These are phyloP conservation scores for Vigna reflexopilosa DNA, from an alignment of 306 rosid genomes.

Conservation along the genomic window DNA sequence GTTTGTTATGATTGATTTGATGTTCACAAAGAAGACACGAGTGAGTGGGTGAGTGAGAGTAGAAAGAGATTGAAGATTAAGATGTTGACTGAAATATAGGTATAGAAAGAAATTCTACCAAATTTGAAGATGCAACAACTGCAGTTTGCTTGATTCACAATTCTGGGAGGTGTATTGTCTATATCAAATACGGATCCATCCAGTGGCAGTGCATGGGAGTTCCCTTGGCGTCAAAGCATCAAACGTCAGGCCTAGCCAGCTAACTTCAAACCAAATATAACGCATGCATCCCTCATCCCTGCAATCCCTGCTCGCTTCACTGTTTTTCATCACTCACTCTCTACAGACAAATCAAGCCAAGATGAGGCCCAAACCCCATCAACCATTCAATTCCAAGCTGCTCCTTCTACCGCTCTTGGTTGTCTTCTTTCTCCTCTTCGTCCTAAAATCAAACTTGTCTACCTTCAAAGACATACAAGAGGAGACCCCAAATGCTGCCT, in stretches of 20 bases:
- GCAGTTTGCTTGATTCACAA: slow-evolving; percentile 60
- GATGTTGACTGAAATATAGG: no score
- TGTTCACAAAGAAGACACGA: neutral
- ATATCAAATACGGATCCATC: slow-evolving; percentile 42
- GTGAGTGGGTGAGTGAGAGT: neutral
- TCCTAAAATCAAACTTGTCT: slow-evolving; percentile 60
- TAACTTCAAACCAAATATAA: slow-evolving; percentile 32
- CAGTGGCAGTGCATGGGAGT: neutral
- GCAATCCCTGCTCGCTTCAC: no score
- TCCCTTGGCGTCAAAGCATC: slow-evolving; percentile 67
- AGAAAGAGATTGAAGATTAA: no score
- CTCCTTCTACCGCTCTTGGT: slow-evolving; percentile 57
- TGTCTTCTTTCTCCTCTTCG: slow-evolving; percentile 58
- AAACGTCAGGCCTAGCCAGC: neutral
- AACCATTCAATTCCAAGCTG: slow-evolving; percentile 59
- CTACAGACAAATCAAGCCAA: neutral
- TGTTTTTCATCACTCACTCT: no score
- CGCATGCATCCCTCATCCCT: slow-evolving; percentile 17
- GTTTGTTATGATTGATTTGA: neutral
- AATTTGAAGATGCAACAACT: slow-evolving; percentile 60
- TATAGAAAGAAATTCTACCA: slow-evolving; percentile 42
- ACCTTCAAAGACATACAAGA: neutral
- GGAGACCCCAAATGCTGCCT: neutral
- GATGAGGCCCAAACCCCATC: slow-evolving; percentile 74
- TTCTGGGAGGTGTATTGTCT: slow-evolving; percentile 55